Evolutionary conservation across 2,329 filamentous ascomycete genomes (phyloP).

Genomic region (Graphilbum ipis-grandicollis): DNA sequence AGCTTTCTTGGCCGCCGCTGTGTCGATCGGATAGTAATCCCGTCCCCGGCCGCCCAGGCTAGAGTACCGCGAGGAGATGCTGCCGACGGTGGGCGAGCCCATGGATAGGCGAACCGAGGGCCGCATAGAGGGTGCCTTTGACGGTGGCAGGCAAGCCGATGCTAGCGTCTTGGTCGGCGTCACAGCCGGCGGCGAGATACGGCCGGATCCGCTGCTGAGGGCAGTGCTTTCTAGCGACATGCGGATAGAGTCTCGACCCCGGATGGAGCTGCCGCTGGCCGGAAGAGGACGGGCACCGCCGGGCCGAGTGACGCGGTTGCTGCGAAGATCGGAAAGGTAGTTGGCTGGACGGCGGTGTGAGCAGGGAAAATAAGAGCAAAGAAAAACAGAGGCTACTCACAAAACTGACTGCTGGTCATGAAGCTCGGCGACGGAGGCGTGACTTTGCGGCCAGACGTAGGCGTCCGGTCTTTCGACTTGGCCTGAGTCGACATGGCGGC

Average conservation of each 20-base stretch:
- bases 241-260: slow-evolving; percentile 4
- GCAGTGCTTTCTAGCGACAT: neutral
- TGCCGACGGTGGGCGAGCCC: slow-evolving; percentile 25
- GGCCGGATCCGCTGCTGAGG: neutral
- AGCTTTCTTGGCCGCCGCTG: slow-evolving; percentile 15
- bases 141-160: too few relatives aligned
- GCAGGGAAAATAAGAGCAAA: too few relatives aligned
- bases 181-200: neutral
- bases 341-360: slow-evolving; percentile 31
- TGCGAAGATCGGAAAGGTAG: slow-evolving; percentile 55
- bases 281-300: slow-evolving; percentile 53
- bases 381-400: slow-evolving; percentile 20
- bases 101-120: too few relatives aligned
- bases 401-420: slow-evolving; percentile 52
- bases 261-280: slow-evolving; percentile 14
- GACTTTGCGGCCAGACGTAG: slow-evolving; percentile 28
- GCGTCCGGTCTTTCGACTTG: slow-evolving; percentile 17
- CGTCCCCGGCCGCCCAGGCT: slow-evolving; percentile 24
- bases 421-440: slow-evolving; percentile 44
- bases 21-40: slow-evolving; percentile 37
- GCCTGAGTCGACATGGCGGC: slow-evolving; percentile 16
- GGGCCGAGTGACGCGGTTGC: slow-evolving; percentile 48
- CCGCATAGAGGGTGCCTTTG: too few relatives aligned
- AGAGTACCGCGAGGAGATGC: slow-evolving; percentile 33
- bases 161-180: neutral